Conservation (phyloP, 495 filamentous ascomycete species). For the Talaromyces stipitatus region DNA sequence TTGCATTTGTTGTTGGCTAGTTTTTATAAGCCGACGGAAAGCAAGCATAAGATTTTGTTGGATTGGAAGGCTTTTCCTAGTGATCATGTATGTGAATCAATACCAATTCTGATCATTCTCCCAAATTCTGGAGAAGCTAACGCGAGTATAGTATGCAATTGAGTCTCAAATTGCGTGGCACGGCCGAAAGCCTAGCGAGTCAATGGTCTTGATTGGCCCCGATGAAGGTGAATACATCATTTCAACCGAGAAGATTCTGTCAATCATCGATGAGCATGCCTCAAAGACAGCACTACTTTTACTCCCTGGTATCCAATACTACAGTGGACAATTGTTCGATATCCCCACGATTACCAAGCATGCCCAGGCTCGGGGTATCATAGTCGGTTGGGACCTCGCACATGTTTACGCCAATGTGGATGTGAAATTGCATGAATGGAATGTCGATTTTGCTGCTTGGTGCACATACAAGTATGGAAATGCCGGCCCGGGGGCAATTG, state of each 20-base stretch:
- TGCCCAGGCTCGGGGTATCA: conserved; percentile 66
- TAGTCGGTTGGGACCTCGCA: conserved; percentile 89
- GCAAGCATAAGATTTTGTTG: conserved; percentile 77
- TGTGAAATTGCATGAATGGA: conserved; percentile 79
- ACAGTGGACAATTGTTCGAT: conserved; percentile 85
- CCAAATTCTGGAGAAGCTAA: conserved; percentile 3
- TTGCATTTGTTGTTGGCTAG: conserved; percentile 82
- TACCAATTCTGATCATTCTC: not conserved
- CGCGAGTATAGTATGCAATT: conserved; percentile 63
- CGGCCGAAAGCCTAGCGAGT: conserved; percentile 52
- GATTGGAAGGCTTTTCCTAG: conserved; percentile 94
- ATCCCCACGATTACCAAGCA: conserved; percentile 77
- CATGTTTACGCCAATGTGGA: conserved; percentile 91
- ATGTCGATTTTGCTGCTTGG: conserved; percentile 92
- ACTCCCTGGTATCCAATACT: conserved; percentile 91
- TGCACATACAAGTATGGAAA: conserved; percentile 98
- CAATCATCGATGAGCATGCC: conserved; percentile 68
- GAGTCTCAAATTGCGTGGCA: conserved; percentile 83
- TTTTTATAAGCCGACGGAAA: conserved; percentile 75
- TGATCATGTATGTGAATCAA: conserved; percentile 79
- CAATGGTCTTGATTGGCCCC: conserved; percentile 73
- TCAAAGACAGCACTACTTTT: conserved; percentile 69
- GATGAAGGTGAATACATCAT: conserved; percentile 42
- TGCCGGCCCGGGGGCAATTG: conserved; percentile 79
- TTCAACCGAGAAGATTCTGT: conserved; percentile 65